Evolutionary conservation across 495 filamentous ascomycete genomes (phyloP), one percentile per base, ranked within the genome.

Genomic region (Hyphodiscus hymeniophilus): DNA sequence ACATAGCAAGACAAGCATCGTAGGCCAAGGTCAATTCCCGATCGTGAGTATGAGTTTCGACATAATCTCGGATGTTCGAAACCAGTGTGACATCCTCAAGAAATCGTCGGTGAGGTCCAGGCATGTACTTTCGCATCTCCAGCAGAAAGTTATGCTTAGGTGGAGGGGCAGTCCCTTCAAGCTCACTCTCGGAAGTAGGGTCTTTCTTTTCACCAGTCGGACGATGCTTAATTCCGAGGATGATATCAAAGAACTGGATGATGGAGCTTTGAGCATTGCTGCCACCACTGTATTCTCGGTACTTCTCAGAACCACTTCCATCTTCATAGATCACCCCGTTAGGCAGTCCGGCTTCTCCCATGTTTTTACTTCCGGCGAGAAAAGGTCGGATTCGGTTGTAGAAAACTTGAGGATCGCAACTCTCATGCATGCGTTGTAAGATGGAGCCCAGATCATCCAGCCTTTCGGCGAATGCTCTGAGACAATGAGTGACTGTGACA

Each of bases 101-200:
- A 67, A 98, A 98, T 15, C 84, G 82, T 1, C 88, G 83, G 58
- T 98, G 92, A 0, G 86, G 77, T 1, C 89, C 89, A 3, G 92
- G 92, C 92, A 98, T 98, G 68, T 98, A 98, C 2, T 70, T 75
- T 41, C 89, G 86, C 92, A 98, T 98, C 47, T 96, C 92, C 56
- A 84, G 79, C 60, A 97, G 88, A 72, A 98, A 98, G 54, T 88
- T 89, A 67, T 96, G 80, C 20, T 79, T 76, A 12, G 82, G 74
- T 7, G 74, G 72, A 12, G 75, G 69, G 4, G 73, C 66, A 8
- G 70, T 68, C 3, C 74, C 75, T 33, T 78, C 73, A 12, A 69
- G 63, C 31, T 72, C 68, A 28, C 63, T 63, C 23, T 72, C 71
- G 0, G 69, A 63, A n/a, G 59, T 28, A n/a, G 59, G 55, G 41